Percentiles rank a stretch among this genome's conserved stretches.
phyloP scores from a whole-genome alignment of 371 early-diverging fungal species.

The Mucor plumbeus region DNA sequence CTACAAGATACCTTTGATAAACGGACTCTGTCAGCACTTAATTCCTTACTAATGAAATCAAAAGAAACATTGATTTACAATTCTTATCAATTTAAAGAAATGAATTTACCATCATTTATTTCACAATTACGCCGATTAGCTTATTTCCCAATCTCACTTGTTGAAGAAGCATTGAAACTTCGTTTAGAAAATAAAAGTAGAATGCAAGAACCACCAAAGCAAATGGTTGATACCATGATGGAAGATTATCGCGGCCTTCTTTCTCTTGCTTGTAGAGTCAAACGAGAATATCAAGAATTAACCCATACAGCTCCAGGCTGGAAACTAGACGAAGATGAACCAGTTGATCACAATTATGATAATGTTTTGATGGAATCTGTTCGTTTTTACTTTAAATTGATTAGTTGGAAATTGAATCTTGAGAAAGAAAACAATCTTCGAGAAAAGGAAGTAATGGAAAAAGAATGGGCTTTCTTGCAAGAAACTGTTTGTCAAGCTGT shows the following conservation, averaged over 20 bases:
- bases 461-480: slow-evolving; percentile 79
- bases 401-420: slow-evolving; percentile 69
- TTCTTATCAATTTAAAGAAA: slow-evolving; percentile 62
- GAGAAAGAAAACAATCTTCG: slow-evolving; percentile 66
- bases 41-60: slow-evolving; percentile 60
- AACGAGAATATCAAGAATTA: slow-evolving; percentile 70
- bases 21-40: slow-evolving; percentile 67
- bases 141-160: slow-evolving; percentile 77
- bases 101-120: slow-evolving; percentile 74
- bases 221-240: slow-evolving; percentile 81
- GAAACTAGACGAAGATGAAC: slow-evolving; percentile 60
- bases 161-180: slow-evolving; percentile 79
- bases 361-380: slow-evolving; percentile 71
- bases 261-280: slow-evolving; percentile 74
- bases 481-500: slow-evolving; percentile 72
- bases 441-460: slow-evolving; percentile 82
- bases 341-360: slow-evolving; percentile 72
- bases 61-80: slow-evolving; percentile 73
- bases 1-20: slow-evolving; percentile 81
- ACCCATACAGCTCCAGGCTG: slow-evolving; percentile 72
- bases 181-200: slow-evolving; percentile 78
- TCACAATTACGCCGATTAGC: slow-evolving; percentile 73
- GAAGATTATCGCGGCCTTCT: slow-evolving; percentile 80
- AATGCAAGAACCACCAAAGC: slow-evolving; percentile 70
- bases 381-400: slow-evolving; percentile 80